These are phyloP conservation scores for Rhynchospora breviuscula DNA, from an alignment of 176 grass and related monocot genomes.

Conservation along the genomic window DNA sequence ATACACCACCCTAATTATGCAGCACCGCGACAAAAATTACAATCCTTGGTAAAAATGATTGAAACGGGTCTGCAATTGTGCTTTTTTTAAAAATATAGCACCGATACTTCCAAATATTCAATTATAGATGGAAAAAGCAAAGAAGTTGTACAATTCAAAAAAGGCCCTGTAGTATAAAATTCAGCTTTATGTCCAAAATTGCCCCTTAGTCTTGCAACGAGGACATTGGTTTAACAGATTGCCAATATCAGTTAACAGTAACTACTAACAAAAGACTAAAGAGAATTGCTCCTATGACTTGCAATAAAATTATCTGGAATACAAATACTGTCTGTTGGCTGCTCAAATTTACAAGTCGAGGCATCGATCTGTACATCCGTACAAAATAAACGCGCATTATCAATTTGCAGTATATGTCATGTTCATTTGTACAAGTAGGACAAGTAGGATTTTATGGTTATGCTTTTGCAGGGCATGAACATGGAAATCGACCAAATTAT, in stretches of 20 bases:
- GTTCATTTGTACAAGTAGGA: background rate
- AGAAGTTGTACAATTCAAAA: background rate
- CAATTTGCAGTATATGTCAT: background rate
- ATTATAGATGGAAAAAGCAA: background rate
- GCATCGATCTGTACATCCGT: too few species aligned
- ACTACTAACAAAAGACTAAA: background rate
- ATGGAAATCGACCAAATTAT: background rate
- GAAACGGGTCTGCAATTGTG: background rate
- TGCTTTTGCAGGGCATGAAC: background rate
- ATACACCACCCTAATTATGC: background rate
- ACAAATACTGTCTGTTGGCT: background rate
- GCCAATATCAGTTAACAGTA: background rate
- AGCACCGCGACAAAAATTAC: background rate
- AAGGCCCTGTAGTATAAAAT: background rate
- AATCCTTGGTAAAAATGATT: background rate
- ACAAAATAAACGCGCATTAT: background rate
- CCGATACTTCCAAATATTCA: background rate
- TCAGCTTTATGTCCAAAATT: background rate
- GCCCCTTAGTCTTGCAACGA: background rate
- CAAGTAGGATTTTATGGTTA: background rate
- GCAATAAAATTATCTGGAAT: background rate
- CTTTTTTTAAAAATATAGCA: background rate
- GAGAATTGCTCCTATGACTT: background rate
- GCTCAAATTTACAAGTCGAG: background rate
- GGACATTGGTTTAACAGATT: background rate